Percentiles rank a stretch among this genome's conserved stretches.
phyloP scores from a whole-genome alignment of 768 basidiomycete genomes.

The Melanogaster broomeanus region DNA sequence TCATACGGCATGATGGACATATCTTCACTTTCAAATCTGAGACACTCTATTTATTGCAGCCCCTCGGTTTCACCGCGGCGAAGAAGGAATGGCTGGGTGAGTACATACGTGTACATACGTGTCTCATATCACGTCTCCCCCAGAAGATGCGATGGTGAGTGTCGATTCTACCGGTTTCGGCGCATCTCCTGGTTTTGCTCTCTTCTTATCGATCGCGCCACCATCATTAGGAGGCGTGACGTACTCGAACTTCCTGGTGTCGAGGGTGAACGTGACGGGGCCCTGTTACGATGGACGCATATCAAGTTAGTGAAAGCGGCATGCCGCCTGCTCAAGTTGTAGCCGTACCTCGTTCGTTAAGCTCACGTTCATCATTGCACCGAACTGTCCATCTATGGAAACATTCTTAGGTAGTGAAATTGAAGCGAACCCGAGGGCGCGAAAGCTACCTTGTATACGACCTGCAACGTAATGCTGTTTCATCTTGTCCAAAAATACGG shows the following conservation, averaged over 20 bases:
- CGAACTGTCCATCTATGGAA: slow-evolving; percentile 81
- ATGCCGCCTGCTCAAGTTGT: not conserved
- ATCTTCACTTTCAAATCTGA: slow-evolving; percentile 2
- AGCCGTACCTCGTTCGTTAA: slow-evolving; percentile 79
- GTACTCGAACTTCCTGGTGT: slow-evolving; percentile 80
- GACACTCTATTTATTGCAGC: not conserved
- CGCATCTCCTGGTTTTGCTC: not conserved
- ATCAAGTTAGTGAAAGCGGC: slow-evolving; percentile 2
- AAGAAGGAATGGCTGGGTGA: not conserved
- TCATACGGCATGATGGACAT: not conserved
- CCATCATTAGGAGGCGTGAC: slow-evolving; percentile 30
- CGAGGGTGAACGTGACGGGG: slow-evolving; percentile 83
- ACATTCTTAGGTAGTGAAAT: not conserved
- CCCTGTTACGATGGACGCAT: slow-evolving; percentile 47
- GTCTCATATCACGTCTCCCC: slow-evolving; percentile 8
- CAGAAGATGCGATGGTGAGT: not conserved
- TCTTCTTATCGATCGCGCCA: slow-evolving; percentile 5
- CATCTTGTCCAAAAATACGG: slow-evolving; percentile 69
- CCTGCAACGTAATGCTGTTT: slow-evolving; percentile 65
- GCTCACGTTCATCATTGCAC: slow-evolving; percentile 94
- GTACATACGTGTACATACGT: no score
- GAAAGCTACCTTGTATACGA: slow-evolving; percentile 72
- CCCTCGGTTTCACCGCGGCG: not conserved
- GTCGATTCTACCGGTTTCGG: slow-evolving; percentile 5
- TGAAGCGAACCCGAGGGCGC: not conserved